Evolutionary conservation across 192 early-diverging fungal species (phyloP), one percentile per base, ranked within the genome.

Genomic region (Linnemannia hyalina): DNA sequence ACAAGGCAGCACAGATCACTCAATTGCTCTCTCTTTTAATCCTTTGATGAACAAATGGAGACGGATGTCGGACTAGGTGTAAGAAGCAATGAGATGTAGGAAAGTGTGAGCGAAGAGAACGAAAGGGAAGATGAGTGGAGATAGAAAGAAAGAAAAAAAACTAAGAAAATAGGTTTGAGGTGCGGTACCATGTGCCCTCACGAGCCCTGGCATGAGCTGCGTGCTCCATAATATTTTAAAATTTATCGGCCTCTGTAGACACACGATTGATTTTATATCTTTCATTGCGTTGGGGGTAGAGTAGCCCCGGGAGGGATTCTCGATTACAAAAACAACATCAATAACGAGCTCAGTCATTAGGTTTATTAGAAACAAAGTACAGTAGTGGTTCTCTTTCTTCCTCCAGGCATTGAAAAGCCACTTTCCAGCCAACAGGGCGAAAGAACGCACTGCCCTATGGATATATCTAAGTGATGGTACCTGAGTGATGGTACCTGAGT

Each of bases 151-250:
- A 36, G 36, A 36, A 32, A 32, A 70, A 70, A 15, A 42, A 23
- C 42, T 5, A 71, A 65, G 11, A 65, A 65, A 32, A 65, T 32
- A 65, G 29, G 60, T 65, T 65, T 65, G 60, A 23, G 10, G 11
- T 52, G 26, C 60, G 26, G 60, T 32, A 32, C 60, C 60, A 32
- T 65, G 60, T 65, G 60, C 29, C 60, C 60, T 65, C 60, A 32
- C 60, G 60, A 65, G 60, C 60, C 60, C 60, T 65, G 60, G 29
- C 60, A 65, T 35, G 60, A 65, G 60, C 60, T 35, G 60, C 11
- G 26, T 65, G 60, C 60, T 65, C 29, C 26, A 65, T 65, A 65
- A 35, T 65, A 63, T n/a, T 63, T 2, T 11, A 65, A 35, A 0
- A 26, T 29, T 15, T 57, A 32, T 65, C 11, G n/a, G 11, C 0